Percentiles rank a stretch among this genome's conserved stretches.
Evolutionary conservation across 345 rosid genomes (phyloP).

Genomic region (Sapria himalayana): DNA sequence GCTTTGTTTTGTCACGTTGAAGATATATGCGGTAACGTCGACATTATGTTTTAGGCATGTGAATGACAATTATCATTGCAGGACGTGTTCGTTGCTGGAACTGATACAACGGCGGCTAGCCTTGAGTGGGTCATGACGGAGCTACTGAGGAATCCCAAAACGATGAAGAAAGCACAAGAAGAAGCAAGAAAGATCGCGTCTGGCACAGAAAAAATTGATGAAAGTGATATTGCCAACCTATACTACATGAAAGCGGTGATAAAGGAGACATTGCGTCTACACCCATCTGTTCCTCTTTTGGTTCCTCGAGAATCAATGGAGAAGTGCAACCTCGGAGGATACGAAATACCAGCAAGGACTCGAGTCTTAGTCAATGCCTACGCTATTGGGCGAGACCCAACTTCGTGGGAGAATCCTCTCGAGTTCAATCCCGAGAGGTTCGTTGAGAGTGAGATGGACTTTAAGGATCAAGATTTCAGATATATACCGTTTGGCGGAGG

Average conservation of each 20-base stretch:
- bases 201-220: not conserved
- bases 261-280: constrained; percentile 17
- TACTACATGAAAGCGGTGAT: constrained; percentile 16
- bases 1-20: too few relatives aligned
- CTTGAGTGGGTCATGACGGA: constrained; percentile 21
- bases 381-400: constrained; percentile 11
- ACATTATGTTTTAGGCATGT: too few relatives aligned
- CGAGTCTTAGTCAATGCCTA: constrained; percentile 14
- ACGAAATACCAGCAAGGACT: constrained; percentile 18
- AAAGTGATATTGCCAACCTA: constrained; percentile 9
- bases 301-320: constrained; percentile 21
- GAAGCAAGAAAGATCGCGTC: constrained; percentile 12
- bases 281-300: constrained; percentile 19
- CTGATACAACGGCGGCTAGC: constrained; percentile 15
- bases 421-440: constrained; percentile 20
- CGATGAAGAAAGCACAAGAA: constrained; percentile 13
- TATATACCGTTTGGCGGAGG: constrained; percentile 22
- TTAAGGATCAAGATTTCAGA: constrained; percentile 17
- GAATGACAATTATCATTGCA: too few relatives aligned
- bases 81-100: constrained; percentile 28
- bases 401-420: constrained; percentile 13
- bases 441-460: constrained; percentile 4
- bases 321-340: constrained; percentile 13
- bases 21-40: too few relatives aligned
- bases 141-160: constrained; percentile 15